Evolutionary conservation across 140 eudicot species (phyloP).

Genomic region (Anethum foeniculum): DNA sequence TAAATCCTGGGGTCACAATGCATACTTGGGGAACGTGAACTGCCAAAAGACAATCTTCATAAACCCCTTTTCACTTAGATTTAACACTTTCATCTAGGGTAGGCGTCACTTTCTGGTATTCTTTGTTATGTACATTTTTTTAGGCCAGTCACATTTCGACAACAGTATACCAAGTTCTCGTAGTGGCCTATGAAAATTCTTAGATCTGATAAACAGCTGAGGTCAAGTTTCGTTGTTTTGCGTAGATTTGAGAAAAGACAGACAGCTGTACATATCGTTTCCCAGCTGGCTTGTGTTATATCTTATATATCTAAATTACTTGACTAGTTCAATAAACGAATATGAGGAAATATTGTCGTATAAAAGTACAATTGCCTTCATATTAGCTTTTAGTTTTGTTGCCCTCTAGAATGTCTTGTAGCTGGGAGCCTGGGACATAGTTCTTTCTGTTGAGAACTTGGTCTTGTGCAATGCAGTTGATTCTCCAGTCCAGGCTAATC

Average conservation of each 20-base stretch:
- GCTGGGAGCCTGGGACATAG: neutral
- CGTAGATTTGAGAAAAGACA: neutral
- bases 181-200: slow-evolving; percentile 55
- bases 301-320: neutral
- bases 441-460: neutral
- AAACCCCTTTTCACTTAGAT: slow-evolving; percentile 94
- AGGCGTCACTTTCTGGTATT: slow-evolving; percentile 75
- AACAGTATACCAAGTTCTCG: slow-evolving; percentile 60
- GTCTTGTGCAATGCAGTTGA: neutral
- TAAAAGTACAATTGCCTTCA: neutral
- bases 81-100: slow-evolving; percentile 82
- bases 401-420: neutral
- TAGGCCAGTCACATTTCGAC: slow-evolving; percentile 39
- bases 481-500: neutral
- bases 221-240: neutral
- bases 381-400: neutral
- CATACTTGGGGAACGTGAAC: slow-evolving; percentile 79
- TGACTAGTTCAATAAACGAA: neutral
- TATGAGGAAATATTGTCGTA: neutral
- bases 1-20: slow-evolving; percentile 62
- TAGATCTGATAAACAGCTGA: neutral
- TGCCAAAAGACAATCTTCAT: slow-evolving; percentile 82
- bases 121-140: slow-evolving; percentile 52
- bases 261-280: neutral
- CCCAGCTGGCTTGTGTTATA: neutral